These are phyloP conservation scores for Trichophyton mentagrophytes DNA, from an alignment of 2,329 filamentous ascomycete species.

Conservation along the genomic window DNA sequence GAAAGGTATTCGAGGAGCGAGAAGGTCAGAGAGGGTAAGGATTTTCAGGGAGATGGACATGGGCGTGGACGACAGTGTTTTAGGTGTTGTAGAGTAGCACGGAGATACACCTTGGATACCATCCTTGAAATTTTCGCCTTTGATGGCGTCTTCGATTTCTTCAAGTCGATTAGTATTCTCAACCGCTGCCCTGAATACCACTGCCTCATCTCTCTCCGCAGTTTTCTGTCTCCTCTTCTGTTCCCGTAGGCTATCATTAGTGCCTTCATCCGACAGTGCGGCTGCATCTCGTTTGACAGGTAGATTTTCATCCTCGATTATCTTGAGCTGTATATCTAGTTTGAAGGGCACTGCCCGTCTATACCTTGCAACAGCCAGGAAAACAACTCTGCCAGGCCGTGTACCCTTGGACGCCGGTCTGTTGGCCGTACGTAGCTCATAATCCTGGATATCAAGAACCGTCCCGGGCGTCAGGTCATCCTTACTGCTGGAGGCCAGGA, in stretches of 20 bases:
- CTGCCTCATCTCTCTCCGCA: no score
- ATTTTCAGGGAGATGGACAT: not conserved
- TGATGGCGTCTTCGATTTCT: no score
- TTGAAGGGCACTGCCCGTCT: slow-evolving; percentile 3
- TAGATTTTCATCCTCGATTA: not conserved
- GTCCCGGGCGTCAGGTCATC: slow-evolving; percentile 13
- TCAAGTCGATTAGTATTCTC: no score
- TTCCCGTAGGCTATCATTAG: not conserved
- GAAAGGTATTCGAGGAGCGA: slow-evolving; percentile 11
- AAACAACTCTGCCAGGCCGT: slow-evolving; percentile 12
- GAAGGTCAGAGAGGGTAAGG: slow-evolving; percentile 14
- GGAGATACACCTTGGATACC: not conserved
- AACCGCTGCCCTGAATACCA: no score
- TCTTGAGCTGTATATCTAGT: not conserved
- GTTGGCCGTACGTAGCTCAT: slow-evolving; percentile 15
- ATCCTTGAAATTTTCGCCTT: not conserved
- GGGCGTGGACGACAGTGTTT: not conserved
- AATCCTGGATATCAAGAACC: slow-evolving; percentile 15
- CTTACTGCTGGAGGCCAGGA: slow-evolving; percentile 9
- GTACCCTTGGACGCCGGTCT: not conserved
- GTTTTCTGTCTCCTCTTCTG: not conserved
- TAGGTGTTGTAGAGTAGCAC: not conserved
- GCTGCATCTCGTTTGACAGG: not conserved
- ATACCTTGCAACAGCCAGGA: slow-evolving; percentile 18
- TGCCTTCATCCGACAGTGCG: not conserved